Conservation (phyloP, 208 protist species). For the Crithidia brevicula region DNA sequence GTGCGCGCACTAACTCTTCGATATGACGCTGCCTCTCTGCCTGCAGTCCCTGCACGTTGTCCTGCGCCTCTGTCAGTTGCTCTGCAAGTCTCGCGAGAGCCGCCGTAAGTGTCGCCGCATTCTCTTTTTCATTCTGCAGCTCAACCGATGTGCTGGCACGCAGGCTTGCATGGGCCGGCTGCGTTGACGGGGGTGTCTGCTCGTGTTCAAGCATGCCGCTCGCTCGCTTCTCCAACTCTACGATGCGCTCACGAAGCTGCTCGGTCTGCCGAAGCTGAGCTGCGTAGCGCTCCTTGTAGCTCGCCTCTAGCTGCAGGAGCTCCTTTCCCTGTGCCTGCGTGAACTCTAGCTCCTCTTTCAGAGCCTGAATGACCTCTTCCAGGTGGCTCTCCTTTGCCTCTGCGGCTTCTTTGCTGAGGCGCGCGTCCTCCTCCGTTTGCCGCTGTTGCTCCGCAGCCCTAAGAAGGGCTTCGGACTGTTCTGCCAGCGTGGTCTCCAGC, state of each 20-base stretch:
- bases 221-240: slow-evolving; percentile 15
- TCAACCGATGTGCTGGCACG: not conserved
- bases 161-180: not conserved
- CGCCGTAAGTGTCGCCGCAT: not conserved
- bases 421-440: not conserved
- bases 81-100: slow-evolving; percentile 16
- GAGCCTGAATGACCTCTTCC: slow-evolving; percentile 17
- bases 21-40: not conserved
- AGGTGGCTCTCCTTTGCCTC: not conserved
- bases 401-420: not conserved
- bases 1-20: slow-evolving; percentile 27
- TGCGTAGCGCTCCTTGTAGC: not conserved
- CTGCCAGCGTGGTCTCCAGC: slow-evolving; percentile 4
- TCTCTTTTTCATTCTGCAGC: not conserved
- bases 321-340: slow-evolving; percentile 20
- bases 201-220: not conserved
- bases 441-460: not conserved
- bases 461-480: not conserved
- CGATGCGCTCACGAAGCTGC: slow-evolving; percentile 16
- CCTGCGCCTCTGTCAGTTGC: slow-evolving; percentile 20
- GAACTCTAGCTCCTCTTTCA: slow-evolving; percentile 32
- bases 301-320: slow-evolving; percentile 3
- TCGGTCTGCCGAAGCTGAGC: slow-evolving; percentile 22
- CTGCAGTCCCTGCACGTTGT: slow-evolving; percentile 9
- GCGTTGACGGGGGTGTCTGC: not conserved